Percentiles rank a stretch among this genome's conserved stretches.
phyloP scores from a whole-genome alignment of 768 basidiomycete genomes.

The Boletus rubroflammeus region DNA sequence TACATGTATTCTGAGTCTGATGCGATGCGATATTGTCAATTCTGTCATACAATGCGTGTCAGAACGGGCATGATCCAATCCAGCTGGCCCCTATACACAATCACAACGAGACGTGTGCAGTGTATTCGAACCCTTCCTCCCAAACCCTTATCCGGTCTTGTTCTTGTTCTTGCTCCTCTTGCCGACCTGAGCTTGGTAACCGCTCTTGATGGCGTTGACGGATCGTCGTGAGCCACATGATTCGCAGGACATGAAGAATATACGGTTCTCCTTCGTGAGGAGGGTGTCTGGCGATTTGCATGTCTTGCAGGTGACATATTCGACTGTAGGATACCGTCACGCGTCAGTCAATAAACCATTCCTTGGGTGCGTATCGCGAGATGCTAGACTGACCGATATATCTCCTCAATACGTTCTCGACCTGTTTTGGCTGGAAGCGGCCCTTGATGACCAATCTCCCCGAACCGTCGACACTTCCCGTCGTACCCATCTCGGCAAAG shows the following conservation, averaged over 20 bases:
- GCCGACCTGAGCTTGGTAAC: constrained; percentile 95
- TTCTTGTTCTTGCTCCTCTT: constrained; percentile 83
- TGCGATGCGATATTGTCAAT: constrained; percentile 17
- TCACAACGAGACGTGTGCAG: background rate
- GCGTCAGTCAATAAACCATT: background rate
- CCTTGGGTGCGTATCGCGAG: background rate
- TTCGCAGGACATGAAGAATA: constrained; percentile 96
- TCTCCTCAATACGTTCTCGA: constrained; percentile 92
- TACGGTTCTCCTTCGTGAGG: constrained; percentile 95
- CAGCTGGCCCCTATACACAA: background rate
- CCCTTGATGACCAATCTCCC: constrained; percentile 95
- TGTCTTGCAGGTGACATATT: constrained; percentile 99
- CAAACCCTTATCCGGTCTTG: constrained; percentile 55
- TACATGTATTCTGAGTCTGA: constrained; percentile 23
- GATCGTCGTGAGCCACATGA: constrained; percentile 87
- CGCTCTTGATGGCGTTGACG: constrained; percentile 96
- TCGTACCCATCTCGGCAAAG: constrained; percentile 98
- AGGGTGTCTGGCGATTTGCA: constrained; percentile 99
- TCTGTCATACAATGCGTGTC: constrained; percentile 11
- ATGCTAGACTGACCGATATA: constrained; percentile 76
- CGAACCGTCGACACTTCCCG: constrained; percentile 89
- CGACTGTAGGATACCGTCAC: constrained; percentile 49
- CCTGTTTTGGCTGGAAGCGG: constrained; percentile 96
- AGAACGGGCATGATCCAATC: constrained; percentile 2
- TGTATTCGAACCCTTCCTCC: constrained; percentile 25